A percentile compares a stretch with the other conserved stretches of the same genome.
Evolutionary conservation across 345 rosid genomes (phyloP).

Genomic region (Crucihimalaya himalaica): DNA sequence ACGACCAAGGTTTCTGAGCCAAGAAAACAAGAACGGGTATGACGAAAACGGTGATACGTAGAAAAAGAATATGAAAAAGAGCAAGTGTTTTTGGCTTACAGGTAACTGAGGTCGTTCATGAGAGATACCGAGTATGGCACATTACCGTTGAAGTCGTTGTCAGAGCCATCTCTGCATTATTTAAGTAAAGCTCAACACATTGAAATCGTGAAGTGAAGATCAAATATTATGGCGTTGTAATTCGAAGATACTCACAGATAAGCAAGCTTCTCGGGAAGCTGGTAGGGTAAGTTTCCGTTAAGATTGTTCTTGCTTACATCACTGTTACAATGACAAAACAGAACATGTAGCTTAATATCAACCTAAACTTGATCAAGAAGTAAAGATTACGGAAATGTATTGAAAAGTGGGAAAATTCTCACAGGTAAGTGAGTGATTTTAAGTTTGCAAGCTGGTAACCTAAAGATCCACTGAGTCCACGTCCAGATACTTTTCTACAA

Average conservation of each 20-base stretch:
- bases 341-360: conserved; percentile 14
- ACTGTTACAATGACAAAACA: conserved; percentile 67
- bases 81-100: conserved; percentile 55
- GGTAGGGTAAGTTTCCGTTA: conserved; percentile 78
- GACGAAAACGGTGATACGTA: background rate
- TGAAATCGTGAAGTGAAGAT: conserved; percentile 2
- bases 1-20: conserved; percentile 62
- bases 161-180: conserved; percentile 76
- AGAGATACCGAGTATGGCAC: conserved; percentile 88
- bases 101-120: conserved; percentile 60
- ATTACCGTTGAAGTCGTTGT: conserved; percentile 71
- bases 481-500: conserved; percentile 72
- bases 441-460: conserved; percentile 83
- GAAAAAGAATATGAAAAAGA: background rate
- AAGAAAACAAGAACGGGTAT: conserved; percentile 7
- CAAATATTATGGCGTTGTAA: background rate
- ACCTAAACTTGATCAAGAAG: conserved; percentile 24
- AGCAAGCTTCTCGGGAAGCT: conserved; percentile 76
- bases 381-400: conserved; percentile 14
- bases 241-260: conserved; percentile 54
- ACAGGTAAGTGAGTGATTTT: conserved; percentile 85
- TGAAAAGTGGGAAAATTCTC: conserved; percentile 38
- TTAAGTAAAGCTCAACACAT: background rate
- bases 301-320: conserved; percentile 93
- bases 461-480: conserved; percentile 75